Base-by-base conservation (phyloP, 1,139 yeast genomes). In the Keqinozyma sinolaborantium region DNA sequence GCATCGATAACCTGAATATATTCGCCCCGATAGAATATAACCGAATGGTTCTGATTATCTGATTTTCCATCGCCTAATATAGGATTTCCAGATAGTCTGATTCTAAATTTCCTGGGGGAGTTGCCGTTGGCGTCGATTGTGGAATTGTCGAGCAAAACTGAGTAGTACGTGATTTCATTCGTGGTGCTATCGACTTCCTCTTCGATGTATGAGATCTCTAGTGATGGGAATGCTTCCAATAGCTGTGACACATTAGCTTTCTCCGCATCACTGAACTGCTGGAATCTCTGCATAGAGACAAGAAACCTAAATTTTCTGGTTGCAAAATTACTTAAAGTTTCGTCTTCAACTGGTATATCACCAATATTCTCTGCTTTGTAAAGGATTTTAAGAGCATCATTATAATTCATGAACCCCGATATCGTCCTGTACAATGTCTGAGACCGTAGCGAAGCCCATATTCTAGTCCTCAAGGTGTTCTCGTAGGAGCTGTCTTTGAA, bases 21-120 rank as follows among this genome's bases (percentile, higher is more conserved):
- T 46, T 86, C 95, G 2, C 95, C 95, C 24, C 95, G 71, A 44
- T 82, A 79, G 47, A 79, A 86, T 2, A 84, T 75, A n/a, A 86
- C 47, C 0, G 94, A 73, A 50, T 77, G 79, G 46, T 86, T 86
- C 51, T 86, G 95, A 47, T 86, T 86, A 50, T 86, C 95, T 2
- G 95, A 79, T 51, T 86, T 86, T 3, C 95, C 95, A 56, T 86
- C 95, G 1, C 96, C 96, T 16, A 87, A 60, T 24, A 86, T 83
- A 3, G 96, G 96, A 50, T 87, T 79, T 1, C 96, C 96, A 0
- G 95, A 81, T 9, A 87, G 60, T 32, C 65, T 67, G 7, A 87
- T 69, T 36, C 75, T 65, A 45, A 69, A 82, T 28, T 65, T 64
- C 4, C 78, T 79, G 16, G 50, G 50, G 18, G 77, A 59, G 10